Evolutionary conservation across 2,329 filamentous ascomycete species (phyloP).

Genomic region (Aspergillus pseudoglaucus): DNA sequence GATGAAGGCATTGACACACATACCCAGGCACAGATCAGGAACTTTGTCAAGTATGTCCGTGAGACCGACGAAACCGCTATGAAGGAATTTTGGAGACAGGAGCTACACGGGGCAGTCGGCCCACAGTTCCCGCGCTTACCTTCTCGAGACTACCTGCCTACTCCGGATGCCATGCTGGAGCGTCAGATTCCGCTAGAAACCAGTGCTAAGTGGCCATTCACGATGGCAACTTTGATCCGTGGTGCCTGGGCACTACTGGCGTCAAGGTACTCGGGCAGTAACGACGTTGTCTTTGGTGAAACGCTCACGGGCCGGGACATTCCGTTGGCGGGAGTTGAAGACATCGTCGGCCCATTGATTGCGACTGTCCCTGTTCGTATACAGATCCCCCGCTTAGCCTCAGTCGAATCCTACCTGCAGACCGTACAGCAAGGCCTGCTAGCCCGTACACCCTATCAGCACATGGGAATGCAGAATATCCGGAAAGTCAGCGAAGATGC

Average conservation of each 20-base stretch:
- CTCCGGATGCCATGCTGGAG: slow-evolving; percentile 31
- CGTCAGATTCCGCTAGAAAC: slow-evolving; percentile 36
- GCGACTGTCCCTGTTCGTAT: slow-evolving; percentile 45
- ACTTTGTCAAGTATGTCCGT: slow-evolving; percentile 44
- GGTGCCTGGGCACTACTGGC: slow-evolving; percentile 45
- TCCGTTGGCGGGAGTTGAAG: slow-evolving; percentile 39
- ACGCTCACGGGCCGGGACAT: slow-evolving; percentile 46
- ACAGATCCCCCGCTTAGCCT: too few species aligned
- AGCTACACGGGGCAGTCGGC: slow-evolving; percentile 40
- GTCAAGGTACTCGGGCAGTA: slow-evolving; percentile 38
- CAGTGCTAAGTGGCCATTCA: slow-evolving; percentile 32
- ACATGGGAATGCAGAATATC: too few species aligned
- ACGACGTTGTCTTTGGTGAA: slow-evolving; percentile 46
- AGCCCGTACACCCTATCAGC: too few species aligned
- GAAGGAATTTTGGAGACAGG: slow-evolving; percentile 43
- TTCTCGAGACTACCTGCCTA: slow-evolving; percentile 41
- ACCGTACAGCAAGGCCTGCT: too few species aligned
- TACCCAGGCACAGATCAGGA: too few species aligned
- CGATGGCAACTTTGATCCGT: slow-evolving; percentile 30
- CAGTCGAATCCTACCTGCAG: too few species aligned
- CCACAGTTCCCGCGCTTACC: slow-evolving; percentile 47
- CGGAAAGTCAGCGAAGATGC: too few species aligned
- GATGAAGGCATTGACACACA: slow-evolving; percentile 3
- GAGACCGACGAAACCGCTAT: slow-evolving; percentile 36
- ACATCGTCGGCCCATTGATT: slow-evolving; percentile 45